A percentile compares a stretch with the other conserved stretches of the same genome.
phyloP scores from a whole-genome alignment of 1,284 basidiomycete genomes.

The Tilletia indica region DNA sequence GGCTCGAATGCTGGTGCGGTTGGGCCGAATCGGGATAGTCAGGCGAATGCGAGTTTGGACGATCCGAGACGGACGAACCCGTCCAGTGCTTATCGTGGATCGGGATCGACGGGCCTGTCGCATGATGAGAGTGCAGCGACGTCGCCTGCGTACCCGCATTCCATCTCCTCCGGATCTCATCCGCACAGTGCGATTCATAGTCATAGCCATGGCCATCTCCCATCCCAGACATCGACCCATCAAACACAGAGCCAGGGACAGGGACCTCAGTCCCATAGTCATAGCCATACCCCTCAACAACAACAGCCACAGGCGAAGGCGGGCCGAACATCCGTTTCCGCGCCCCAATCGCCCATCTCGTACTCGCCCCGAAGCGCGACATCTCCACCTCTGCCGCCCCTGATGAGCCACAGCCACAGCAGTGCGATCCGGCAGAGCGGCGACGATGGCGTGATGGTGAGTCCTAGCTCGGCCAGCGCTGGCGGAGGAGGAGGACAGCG shows the following conservation, averaged over 20 bases:
- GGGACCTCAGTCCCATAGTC: background rate
- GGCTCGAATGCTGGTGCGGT: background rate
- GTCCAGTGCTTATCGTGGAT: background rate
- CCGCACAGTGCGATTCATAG: background rate
- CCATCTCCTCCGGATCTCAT: too few relatives aligned
- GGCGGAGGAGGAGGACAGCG: background rate
- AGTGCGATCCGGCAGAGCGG: background rate
- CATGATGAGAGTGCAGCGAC: background rate
- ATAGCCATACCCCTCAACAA: background rate
- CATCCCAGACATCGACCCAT: too few relatives aligned
- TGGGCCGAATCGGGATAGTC: too few relatives aligned
- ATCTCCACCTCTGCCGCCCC: background rate
- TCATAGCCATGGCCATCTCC: background rate
- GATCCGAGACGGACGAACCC: background rate
- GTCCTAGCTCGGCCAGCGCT: slow-evolving; percentile 3
- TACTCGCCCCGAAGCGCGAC: slow-evolving; percentile 8
- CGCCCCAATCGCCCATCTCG: slow-evolving; percentile 6
- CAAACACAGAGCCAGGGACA: too few relatives aligned
- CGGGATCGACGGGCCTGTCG: background rate
- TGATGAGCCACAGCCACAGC: slow-evolving; percentile 13
- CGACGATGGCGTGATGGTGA: background rate
- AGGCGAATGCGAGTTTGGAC: background rate
- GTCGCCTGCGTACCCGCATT: too few relatives aligned
- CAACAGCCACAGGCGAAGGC: background rate
- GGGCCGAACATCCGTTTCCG: slow-evolving; percentile 1